Base-by-base conservation (phyloP, 2,329 filamentous ascomycete species). In the Ophiosphaerella herpotricha region DNA sequence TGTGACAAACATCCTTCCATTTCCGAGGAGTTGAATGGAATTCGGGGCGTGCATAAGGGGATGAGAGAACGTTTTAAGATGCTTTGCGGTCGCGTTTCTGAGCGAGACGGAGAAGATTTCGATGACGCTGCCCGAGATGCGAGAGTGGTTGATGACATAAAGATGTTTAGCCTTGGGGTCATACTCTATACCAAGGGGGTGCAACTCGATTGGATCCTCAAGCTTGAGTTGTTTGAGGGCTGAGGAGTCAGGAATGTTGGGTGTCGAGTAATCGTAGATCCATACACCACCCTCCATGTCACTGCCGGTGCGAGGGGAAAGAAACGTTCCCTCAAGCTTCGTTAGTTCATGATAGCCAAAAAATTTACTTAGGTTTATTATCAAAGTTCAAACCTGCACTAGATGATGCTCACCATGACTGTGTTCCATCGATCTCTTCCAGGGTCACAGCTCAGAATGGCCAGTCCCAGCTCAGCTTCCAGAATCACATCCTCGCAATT, bases 401-500 rank as follows among this genome's bases (percentile, higher is more conserved):
- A 13, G 23, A 36, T 21, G 2, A 31, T 4, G 50, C 68, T 49
- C 46, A 77, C 75, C 75, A 77, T 77, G 9, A 78, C 75, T 0
- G 75, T 77, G 43, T 78, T 78, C 75, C 75, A 78, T 5, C 60
- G 55, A 55, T 78, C 75, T 21, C 77, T 53, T 12, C 71, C 74
- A 0, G 71, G 64, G 50, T 78, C 75, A 55, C 77, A 79, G 50
- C 74, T 75, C 43, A 78, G 47, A 5, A 79, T 60, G 7, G 74
- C 74, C n/a, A 72, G 60, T 2, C 72, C 72, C 23, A 63, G 55
- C 1, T 61, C 53, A 29, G 73, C 67, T 33, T 72, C 67, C n/a
- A 78, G 26, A 5, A 75, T 48, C 26, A 74, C 64, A 67, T 78
- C 76, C 48, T 78, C 76, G 51, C 76, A 78, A 49, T 78, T 78